These are phyloP conservation scores for Vigna trinervia DNA, from an alignment of 306 rosid species.

Conservation along the genomic window DNA sequence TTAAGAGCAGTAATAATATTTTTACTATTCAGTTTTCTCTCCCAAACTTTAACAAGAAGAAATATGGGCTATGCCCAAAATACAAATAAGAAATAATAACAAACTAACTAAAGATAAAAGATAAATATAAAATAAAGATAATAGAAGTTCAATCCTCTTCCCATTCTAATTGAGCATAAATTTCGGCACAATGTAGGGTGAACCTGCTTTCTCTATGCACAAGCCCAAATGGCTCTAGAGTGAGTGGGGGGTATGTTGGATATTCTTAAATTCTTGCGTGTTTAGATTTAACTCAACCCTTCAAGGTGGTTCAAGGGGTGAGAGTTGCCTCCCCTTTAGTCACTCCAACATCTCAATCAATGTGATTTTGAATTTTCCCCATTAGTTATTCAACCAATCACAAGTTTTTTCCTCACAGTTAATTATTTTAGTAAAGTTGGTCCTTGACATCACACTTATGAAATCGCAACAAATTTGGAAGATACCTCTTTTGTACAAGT, in stretches of 20 bases:
- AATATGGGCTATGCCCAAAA: too few relatives aligned
- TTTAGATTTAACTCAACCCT: background rate
- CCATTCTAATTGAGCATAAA: background rate
- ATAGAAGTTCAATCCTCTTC: background rate
- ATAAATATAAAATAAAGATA: too few relatives aligned
- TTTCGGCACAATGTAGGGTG: background rate
- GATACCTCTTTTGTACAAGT: too few relatives aligned
- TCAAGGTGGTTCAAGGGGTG: background rate
- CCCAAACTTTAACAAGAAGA: too few relatives aligned
- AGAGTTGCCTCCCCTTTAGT: background rate
- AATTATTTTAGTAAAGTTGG: slow-evolving; percentile 21
- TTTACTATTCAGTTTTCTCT: too few relatives aligned
- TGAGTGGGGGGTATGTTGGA: background rate
- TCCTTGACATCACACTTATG: background rate
- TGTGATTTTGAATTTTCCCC: background rate
- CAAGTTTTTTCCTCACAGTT: background rate
- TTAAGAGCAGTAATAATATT: too few relatives aligned
- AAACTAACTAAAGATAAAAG: too few relatives aligned
- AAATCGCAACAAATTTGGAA: background rate
- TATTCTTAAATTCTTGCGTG: background rate
- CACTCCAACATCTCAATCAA: background rate
- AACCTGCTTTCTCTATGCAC: slow-evolving; percentile 27
- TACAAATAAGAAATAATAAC: too few relatives aligned
- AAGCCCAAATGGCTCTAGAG: background rate
- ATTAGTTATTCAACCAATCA: background rate